phyloP scores from a whole-genome alignment of 176 grass and related monocot species.

The Hordeum vulgare region MorexV3_pseudomolecules_assembly NC_058519.1:611696189-611696688 shows the following conservation, averaged over 20 bases:
- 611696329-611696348: not conserved
- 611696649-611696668: not conserved
- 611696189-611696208: not conserved
- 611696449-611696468: not conserved
- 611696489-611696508: not conserved
- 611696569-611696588: not conserved
- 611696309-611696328: not conserved
- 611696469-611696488: accelerated
- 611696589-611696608: not conserved
- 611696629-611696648: not conserved
- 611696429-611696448: not conserved
- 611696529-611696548: not conserved
- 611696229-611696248: not conserved
- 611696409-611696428: not conserved
- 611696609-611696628: not conserved
- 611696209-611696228: not conserved
- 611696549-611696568: not conserved
- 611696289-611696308: not conserved
- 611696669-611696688: not conserved
- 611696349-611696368: not conserved
- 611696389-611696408: not conserved
- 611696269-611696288: not conserved
- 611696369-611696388: slow-evolving; percentile 16
- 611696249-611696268: not conserved
- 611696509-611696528: not conserved